Conservation (phyloP, 352 stramenopile species). For the Pythium vanterpoolii region DNA sequence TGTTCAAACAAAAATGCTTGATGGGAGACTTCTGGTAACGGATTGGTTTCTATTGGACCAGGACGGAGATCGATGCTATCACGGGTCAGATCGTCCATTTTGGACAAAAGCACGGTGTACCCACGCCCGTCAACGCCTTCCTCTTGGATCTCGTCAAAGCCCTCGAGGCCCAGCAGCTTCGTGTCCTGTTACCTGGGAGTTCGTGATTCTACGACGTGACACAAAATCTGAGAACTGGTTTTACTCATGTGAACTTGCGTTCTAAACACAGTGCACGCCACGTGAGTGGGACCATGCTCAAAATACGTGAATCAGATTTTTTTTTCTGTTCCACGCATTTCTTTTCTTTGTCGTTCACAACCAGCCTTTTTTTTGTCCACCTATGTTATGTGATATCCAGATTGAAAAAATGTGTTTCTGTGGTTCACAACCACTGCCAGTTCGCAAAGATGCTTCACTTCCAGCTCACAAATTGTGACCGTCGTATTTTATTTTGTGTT, state of each 20-base stretch:
- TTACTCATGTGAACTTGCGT: too few species aligned
- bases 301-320: too few species aligned
- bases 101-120: slow-evolving; percentile 38
- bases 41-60: slow-evolving; percentile 6
- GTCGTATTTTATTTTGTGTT: too few species aligned
- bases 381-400: too few species aligned
- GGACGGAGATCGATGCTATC: slow-evolving; percentile 76
- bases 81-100: slow-evolving; percentile 54
- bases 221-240: too few species aligned
- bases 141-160: slow-evolving; percentile 53
- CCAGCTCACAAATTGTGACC: too few species aligned
- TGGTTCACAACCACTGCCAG: too few species aligned
- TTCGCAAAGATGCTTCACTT: too few species aligned
- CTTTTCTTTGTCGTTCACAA: neutral
- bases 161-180: slow-evolving; percentile 36
- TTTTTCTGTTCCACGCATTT: neutral
- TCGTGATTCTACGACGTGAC: neutral
- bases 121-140: slow-evolving; percentile 64
- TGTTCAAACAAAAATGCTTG: neutral
- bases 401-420: too few species aligned
- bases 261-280: too few species aligned
- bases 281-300: too few species aligned
- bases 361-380: too few species aligned
- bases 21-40: neutral
- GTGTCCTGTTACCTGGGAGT: neutral